Conservation (phyloP, 192 early-diverging fungal genomes). For the Chytriomyces confervae region DNA sequence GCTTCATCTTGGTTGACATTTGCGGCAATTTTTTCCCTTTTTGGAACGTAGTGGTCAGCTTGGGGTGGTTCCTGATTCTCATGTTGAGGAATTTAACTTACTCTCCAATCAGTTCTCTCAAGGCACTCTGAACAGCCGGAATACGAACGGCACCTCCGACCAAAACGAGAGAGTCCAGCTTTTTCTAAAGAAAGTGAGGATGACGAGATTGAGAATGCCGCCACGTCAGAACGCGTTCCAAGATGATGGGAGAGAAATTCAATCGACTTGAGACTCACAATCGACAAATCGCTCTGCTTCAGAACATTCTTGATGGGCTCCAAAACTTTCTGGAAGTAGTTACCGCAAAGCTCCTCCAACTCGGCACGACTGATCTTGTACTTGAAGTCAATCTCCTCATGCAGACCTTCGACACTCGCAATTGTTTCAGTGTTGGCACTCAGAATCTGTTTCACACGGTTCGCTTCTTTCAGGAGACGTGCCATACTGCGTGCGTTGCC, state of each 20-base stretch:
- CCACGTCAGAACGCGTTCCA: not conserved
- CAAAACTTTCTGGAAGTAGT: conserved; percentile 73
- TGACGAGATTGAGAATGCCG: not conserved
- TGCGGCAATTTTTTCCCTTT: conserved; percentile 82
- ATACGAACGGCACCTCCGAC: conserved; percentile 93
- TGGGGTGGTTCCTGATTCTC: too few species aligned
- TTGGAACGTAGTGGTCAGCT: not conserved
- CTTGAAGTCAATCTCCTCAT: conserved; percentile 86
- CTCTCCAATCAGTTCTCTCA: conserved; percentile 75
- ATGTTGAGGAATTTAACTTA: conserved; percentile 39
- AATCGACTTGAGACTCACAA: conserved; percentile 4
- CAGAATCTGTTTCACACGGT: conserved; percentile 93
- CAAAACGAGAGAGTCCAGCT: conserved; percentile 87
- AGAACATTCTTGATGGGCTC: conserved; percentile 79
- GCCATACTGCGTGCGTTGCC: conserved; percentile 75
- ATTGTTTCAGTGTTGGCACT: conserved; percentile 90
- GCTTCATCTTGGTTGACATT: conserved; percentile 98
- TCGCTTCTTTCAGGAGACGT: conserved; percentile 89
- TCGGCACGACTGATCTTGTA: conserved; percentile 75
- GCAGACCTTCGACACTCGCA: conserved; percentile 86
- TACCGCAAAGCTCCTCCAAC: conserved; percentile 69
- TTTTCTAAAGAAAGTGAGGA: conserved; percentile 40
- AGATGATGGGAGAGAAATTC: too few species aligned
- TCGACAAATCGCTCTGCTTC: conserved; percentile 52
- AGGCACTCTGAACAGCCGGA: conserved; percentile 78